Percentiles rank a stretch among this genome's conserved stretches.
Conservation (phyloP, 805 yeast genomes). For the Candida sanyiensis region DNA sequence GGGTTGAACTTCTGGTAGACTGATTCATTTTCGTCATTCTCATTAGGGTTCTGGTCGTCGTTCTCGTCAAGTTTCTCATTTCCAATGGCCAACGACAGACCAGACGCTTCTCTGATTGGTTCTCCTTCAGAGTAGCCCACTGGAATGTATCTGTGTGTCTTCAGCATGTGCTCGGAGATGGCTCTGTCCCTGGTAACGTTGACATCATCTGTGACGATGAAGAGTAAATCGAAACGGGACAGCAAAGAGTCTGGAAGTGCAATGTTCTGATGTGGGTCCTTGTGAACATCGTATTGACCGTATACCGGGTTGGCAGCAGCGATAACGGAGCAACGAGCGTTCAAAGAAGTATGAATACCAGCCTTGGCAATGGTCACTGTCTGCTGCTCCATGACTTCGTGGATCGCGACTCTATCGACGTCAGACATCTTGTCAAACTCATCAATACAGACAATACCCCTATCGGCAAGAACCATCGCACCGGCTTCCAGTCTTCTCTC, state of each 20-base stretch:
- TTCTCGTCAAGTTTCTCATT: slow-evolving; percentile 46
- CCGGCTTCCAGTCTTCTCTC: slow-evolving; percentile 97
- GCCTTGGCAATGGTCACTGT: slow-evolving; percentile 98
- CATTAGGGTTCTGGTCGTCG: slow-evolving; percentile 46
- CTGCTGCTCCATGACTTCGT: slow-evolving; percentile 99
- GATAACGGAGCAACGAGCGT: slow-evolving; percentile 93
- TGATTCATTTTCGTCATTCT: slow-evolving; percentile 31
- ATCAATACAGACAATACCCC: slow-evolving; percentile 97
- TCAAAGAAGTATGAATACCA: slow-evolving; percentile 92
- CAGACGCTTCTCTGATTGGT: slow-evolving; percentile 76
- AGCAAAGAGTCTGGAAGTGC: slow-evolving; percentile 94
- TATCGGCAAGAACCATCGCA: slow-evolving; percentile 97
- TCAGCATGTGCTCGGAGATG: slow-evolving; percentile 89
- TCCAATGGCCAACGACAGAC: slow-evolving; percentile 77
- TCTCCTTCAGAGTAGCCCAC: slow-evolving; percentile 89
- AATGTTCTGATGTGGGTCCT: slow-evolving; percentile 93
- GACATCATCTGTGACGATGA: slow-evolving; percentile 94
- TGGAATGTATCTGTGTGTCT: slow-evolving; percentile 87
- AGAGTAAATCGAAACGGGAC: slow-evolving; percentile 93
- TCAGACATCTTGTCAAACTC: slow-evolving; percentile 99
- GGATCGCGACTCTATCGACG: slow-evolving; percentile 94
- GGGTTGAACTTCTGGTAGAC: slow-evolving; percentile 85
- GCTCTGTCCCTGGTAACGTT: slow-evolving; percentile 77
- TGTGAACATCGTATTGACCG: slow-evolving; percentile 94
- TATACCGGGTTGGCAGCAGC: slow-evolving; percentile 98